Conservation (phyloP, 331 rosid genomes). For the Pyrus hybrid region DNA sequence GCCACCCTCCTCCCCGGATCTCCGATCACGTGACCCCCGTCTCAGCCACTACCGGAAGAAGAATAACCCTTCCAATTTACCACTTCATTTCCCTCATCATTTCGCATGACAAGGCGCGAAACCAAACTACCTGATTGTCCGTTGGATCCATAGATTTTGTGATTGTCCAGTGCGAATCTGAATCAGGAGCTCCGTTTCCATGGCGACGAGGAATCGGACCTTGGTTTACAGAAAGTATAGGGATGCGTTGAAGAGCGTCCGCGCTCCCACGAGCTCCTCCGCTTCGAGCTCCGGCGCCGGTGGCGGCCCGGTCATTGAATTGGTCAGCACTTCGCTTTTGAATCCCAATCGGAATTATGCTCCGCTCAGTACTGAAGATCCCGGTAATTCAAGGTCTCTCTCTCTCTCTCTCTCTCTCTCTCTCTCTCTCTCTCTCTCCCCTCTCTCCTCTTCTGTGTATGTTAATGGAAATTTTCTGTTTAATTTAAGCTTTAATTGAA, state of each 20-base stretch:
- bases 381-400: conserved; percentile 74
- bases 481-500: neutral
- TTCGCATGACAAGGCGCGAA: conserved; percentile 4
- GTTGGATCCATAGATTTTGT: neutral
- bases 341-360: conserved; percentile 71
- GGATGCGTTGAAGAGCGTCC: conserved; percentile 82
- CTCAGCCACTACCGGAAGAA: neutral
- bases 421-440: conserved; percentile 21
- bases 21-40: conserved; percentile 31
- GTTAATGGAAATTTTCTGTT: neutral
- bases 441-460: conserved; percentile 5
- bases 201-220: conserved; percentile 95
- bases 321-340: conserved; percentile 76
- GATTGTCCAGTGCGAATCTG: conserved; percentile 26
- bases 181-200: conserved; percentile 21
- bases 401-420: conserved; percentile 15
- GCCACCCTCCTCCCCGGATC: neutral
- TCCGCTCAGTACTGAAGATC: conserved; percentile 94
- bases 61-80: neutral
- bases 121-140: neutral
- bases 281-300: conserved; percentile 23
- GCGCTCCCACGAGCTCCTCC: conserved; percentile 44
- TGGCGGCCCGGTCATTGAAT: conserved; percentile 78
- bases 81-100: neutral
- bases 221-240: conserved; percentile 62